Evolutionary conservation across 2,329 filamentous ascomycete species (phyloP), one percentile per base, ranked within the genome.

Genomic region (Pezicula rhizophila): DNA sequence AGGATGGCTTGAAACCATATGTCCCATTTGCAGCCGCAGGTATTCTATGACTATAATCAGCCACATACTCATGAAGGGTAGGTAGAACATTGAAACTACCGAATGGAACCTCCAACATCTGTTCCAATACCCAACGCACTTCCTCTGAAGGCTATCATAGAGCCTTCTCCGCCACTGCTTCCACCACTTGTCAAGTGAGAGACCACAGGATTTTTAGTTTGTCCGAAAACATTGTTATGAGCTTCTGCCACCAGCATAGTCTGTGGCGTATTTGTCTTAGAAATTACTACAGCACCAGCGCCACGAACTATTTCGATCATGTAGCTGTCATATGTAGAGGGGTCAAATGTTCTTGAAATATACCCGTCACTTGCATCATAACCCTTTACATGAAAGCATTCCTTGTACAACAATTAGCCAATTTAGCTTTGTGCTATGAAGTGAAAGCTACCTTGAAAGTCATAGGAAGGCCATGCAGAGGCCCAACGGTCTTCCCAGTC

Each of bases 231-330:
- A 42, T 76, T 75, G 57, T 80, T 80, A 47, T 39, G 33, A 8
- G 40, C 28, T 31, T 49, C 47, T 14, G 23, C 45, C 2, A 48
- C 50, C 17, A 57, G 33, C 52, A 54, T 77, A 0, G 89, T 93
- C 52, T 91, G 84, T 28, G 90, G 89, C 2, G 92, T 65, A 50
- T 91, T 92, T 0, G 91, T 96, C 74, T 96, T 96, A 57, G 90
- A 89, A 64, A 95, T 95, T 0, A 90, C 90, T 2, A 96, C 77
- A 1, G 90, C 89, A 18, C 91, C 87, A 4, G 88, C 87, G 60
- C 91, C 85, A 62, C 93, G 92, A 45, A 95, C 74, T 28, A 95
- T 68, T 50, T 75, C 79, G 15, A 85, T 82, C 57, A 87, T 78
- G 4, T 79, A 73, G 0, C 89, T 88, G 67, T 95, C 88, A 35